These are phyloP conservation scores for Trypanosoma conorhini DNA, from an alignment of 208 protist genomes.

Conservation along the genomic window DNA sequence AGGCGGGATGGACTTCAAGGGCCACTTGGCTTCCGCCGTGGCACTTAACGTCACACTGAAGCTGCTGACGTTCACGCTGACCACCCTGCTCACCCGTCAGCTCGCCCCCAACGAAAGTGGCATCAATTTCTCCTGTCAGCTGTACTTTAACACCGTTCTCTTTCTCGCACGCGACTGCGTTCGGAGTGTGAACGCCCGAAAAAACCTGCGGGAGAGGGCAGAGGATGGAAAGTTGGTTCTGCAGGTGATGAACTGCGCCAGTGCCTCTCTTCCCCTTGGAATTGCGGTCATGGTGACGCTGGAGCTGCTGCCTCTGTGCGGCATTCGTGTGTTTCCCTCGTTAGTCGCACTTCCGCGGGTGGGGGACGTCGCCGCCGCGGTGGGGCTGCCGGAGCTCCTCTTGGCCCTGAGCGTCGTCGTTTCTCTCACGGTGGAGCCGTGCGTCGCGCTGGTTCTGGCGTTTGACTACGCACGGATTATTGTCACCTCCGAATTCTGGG, in stretches of 20 bases:
- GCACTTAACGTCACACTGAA: conserved; percentile 66
- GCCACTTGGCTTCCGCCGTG: conserved; percentile 61
- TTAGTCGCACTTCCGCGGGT: conserved; percentile 11
- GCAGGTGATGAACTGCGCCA: conserved; percentile 43
- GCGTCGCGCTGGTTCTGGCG: conserved; percentile 60
- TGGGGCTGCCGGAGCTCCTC: conserved; percentile 51
- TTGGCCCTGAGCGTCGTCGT: conserved; percentile 47
- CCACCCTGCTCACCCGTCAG: conserved; percentile 59
- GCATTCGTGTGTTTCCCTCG: conserved; percentile 30
- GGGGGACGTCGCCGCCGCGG: background rate
- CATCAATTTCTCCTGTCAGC: conserved; percentile 65
- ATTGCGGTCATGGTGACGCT: conserved; percentile 27
- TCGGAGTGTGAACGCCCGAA: conserved; percentile 59
- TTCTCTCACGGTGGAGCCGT: conserved; percentile 57
- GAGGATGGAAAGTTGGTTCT: conserved; percentile 12
- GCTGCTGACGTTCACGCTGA: conserved; percentile 75
- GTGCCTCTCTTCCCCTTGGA: conserved; percentile 46
- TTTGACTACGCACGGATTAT: conserved; percentile 64
- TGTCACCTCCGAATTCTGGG: conserved; percentile 66
- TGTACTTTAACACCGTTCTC: conserved; percentile 82
- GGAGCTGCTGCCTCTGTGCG: conserved; percentile 29
- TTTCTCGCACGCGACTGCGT: conserved; percentile 78
- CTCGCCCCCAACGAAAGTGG: conserved; percentile 74
- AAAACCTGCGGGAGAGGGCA: conserved; percentile 22
- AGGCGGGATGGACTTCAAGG: conserved; percentile 47